A percentile compares a stretch with the other conserved stretches of the same genome.
Evolutionary conservation across 805 yeast genomes (phyloP).

Genomic region (Candida montana): DNA sequence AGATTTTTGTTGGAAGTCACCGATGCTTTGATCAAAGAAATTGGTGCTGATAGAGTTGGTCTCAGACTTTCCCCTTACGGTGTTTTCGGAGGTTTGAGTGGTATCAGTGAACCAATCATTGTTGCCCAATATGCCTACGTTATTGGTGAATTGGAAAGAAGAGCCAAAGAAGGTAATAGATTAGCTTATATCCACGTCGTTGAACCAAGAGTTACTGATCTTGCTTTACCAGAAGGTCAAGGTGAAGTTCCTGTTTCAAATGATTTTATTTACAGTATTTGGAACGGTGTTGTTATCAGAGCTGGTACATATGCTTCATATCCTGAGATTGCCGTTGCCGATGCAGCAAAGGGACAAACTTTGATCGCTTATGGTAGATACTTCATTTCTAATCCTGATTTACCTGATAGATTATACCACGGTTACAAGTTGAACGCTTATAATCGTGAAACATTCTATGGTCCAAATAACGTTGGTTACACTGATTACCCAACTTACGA

Average conservation of each 20-base stretch:
- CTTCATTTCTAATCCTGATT: conserved; percentile 43
- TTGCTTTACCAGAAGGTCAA: conserved; percentile 1
- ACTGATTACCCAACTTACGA: conserved; percentile 1
- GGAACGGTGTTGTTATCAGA: conserved; percentile 37
- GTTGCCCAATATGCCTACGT: conserved; percentile 29
- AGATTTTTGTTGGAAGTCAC: conserved; percentile 40
- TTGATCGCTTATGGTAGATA: conserved; percentile 37
- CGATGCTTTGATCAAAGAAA: conserved; percentile 40
- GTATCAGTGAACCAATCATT: conserved; percentile 14
- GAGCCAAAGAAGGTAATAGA: conserved; percentile 4
- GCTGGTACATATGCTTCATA: conserved; percentile 10
- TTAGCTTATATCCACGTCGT: conserved; percentile 34
- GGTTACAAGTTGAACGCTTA: conserved; percentile 30
- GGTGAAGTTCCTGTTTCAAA: conserved; percentile 18
- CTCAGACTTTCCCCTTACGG: conserved; percentile 47
- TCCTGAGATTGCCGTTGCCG: conserved; percentile 7
- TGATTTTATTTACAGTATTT: conserved; percentile 34
- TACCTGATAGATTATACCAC: conserved; percentile 32
- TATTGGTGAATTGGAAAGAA: conserved; percentile 16
- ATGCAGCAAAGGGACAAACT: conserved; percentile 1
- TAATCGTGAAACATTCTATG: conserved; percentile 9
- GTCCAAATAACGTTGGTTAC: neutral
- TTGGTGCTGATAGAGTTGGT: conserved; percentile 47
- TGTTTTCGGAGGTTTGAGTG: conserved; percentile 34
- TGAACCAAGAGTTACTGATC: conserved; percentile 14